These are phyloP conservation scores for Eucalyptus caleyi DNA, from an alignment of 345 rosid genomes.

Conservation along the genomic window DNA sequence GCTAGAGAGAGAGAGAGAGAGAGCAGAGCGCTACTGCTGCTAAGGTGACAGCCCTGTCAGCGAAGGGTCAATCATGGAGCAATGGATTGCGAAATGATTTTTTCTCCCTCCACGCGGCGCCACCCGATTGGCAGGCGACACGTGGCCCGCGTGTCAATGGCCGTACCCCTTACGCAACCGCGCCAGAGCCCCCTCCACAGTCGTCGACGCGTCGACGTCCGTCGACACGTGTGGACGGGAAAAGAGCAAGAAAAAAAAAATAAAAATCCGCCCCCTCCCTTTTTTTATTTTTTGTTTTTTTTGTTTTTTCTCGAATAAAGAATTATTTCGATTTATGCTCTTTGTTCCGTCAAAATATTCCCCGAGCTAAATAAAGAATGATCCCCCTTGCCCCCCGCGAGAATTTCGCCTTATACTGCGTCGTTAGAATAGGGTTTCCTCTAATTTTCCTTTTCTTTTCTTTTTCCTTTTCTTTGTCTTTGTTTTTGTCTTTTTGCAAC, in stretches of 20 bases:
- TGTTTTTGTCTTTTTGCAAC: not conserved
- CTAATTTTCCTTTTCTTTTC: not conserved
- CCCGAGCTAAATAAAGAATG: not conserved
- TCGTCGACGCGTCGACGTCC: not conserved
- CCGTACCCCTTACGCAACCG: not conserved
- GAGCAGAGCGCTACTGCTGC: not conserved
- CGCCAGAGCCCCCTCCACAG: not conserved
- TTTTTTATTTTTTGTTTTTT: not conserved
- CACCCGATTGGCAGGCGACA: not conserved
- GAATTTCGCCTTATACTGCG: conserved; percentile 39
- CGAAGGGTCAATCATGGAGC: conserved; percentile 63
- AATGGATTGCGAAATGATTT: conserved; percentile 59
- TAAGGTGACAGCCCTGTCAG: conserved; percentile 30
- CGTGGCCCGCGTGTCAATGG: conserved; percentile 12
- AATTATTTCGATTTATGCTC: not conserved
- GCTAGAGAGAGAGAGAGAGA: not conserved
- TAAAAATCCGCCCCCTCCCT: too few species aligned
- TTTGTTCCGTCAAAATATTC: conserved; percentile 5
- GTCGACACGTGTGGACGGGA: conserved; percentile 19
- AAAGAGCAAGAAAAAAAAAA: not conserved
- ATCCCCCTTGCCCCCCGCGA: conserved; percentile 31
- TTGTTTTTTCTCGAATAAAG: not conserved
- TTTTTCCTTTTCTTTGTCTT: not conserved
- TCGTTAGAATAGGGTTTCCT: not conserved
- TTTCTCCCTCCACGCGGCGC: not conserved